Evolutionary conservation across 306 rosid genomes (phyloP).

Genomic region (Citrullus mucosospermus): DNA sequence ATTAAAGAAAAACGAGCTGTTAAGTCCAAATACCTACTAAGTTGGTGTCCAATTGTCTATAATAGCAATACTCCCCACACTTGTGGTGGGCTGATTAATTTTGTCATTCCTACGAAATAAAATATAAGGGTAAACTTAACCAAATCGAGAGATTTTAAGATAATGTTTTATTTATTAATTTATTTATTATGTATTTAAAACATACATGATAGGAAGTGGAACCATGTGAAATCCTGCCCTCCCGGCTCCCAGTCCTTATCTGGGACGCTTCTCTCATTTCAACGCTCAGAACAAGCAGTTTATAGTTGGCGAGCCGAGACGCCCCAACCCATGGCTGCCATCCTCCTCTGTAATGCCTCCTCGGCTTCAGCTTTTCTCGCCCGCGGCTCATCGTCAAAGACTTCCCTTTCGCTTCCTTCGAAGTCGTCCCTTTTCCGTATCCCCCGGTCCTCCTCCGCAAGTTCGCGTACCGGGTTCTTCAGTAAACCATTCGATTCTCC

Average conservation of each 20-base stretch:
- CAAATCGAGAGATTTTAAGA: too few relatives aligned
- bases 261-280: neutral
- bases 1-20: neutral
- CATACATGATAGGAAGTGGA: too few relatives aligned
- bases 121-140: too few relatives aligned
- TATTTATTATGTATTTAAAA: too few relatives aligned
- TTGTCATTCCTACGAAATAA: too few relatives aligned
- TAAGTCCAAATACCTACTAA: neutral
- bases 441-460: slow-evolving; percentile 11
- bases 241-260: neutral
- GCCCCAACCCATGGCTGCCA: slow-evolving; percentile 37
- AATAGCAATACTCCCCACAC: too few relatives aligned
- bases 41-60: neutral
- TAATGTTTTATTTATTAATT: too few relatives aligned
- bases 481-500: slow-evolving; percentile 26
- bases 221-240: too few relatives aligned
- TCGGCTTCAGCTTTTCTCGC: slow-evolving; percentile 26
- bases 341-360: slow-evolving; percentile 27
- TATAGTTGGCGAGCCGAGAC: neutral
- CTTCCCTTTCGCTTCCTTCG: slow-evolving; percentile 22
- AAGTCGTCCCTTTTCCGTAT: slow-evolving; percentile 27
- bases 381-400: slow-evolving; percentile 6
- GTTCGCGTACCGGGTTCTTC: slow-evolving; percentile 24
- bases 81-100: too few relatives aligned
- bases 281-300: neutral